Evolutionary conservation across 2,329 filamentous ascomycete genomes (phyloP).

Genomic region (Dactylellina parvicollis): DNA sequence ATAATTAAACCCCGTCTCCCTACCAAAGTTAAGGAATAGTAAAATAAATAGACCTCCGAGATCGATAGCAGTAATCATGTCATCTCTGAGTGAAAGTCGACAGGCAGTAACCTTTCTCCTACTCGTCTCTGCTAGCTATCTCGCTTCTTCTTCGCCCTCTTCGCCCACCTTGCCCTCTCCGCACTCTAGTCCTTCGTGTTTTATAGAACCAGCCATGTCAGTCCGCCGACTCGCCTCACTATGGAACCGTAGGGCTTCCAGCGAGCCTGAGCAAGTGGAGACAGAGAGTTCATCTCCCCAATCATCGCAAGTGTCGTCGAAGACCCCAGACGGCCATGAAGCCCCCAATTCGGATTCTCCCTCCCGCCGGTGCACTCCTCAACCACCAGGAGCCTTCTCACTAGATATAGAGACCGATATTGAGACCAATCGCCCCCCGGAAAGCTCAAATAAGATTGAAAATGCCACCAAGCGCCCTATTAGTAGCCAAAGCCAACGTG

Average conservation of each 20-base stretch:
- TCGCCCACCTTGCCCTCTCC: background rate
- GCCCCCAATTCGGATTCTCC: background rate
- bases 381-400: background rate
- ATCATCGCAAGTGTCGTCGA: background rate
- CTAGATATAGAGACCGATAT: background rate
- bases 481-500: no score
- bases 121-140: background rate
- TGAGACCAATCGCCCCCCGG: background rate
- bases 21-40: background rate
- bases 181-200: background rate
- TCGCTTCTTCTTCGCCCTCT: no score
- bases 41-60: background rate
- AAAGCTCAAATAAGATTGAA: no score
- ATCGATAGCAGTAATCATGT: background rate
- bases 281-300: background rate
- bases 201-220: conserved; percentile 1
- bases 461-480: no score
- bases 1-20: background rate
- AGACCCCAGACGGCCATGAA: background rate
- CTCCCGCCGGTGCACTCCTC: background rate
- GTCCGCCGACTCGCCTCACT: conserved; percentile 18
- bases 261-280: background rate
- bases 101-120: no score
- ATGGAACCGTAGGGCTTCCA: conserved; percentile 2
- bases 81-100: background rate